These are phyloP conservation scores for Fusarium chaquense DNA, from an alignment of 2,329 filamentous ascomycete species.

Conservation along the genomic window DNA sequence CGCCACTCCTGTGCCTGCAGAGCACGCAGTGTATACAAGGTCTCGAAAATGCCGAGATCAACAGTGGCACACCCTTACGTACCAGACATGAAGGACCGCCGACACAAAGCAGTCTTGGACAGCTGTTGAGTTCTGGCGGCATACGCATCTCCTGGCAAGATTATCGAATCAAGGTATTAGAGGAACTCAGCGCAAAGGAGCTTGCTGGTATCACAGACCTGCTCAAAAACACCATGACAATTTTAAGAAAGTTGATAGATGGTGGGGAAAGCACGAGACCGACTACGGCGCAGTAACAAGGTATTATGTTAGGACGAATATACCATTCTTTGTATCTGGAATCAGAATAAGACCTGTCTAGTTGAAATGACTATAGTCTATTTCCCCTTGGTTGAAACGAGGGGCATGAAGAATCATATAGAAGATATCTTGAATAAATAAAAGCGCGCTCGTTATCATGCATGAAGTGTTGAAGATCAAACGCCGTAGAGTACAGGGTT, in stretches of 20 bases:
- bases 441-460: conserved; percentile 21
- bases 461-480: conserved; percentile 47
- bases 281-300: conserved; percentile 27
- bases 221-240: conserved; percentile 85
- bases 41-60: conserved; percentile 67
- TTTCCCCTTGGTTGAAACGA: conserved; percentile 51
- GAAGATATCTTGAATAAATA: conserved; percentile 14
- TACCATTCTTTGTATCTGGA: not conserved
- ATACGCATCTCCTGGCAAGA: conserved; percentile 76
- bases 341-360: conserved; percentile 42
- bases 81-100: conserved; percentile 75
- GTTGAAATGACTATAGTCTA: conserved; percentile 49
- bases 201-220: conserved; percentile 75
- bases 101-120: conserved; percentile 72
- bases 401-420: conserved; percentile 42
- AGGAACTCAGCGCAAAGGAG: conserved; percentile 73
- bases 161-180: conserved; percentile 79
- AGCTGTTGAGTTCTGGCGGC: conserved; percentile 74
- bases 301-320: not conserved
- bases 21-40: conserved; percentile 67
- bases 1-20: conserved; percentile 67
- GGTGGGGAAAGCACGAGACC: conserved; percentile 43
- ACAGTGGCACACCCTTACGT: conserved; percentile 55
- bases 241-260: conserved; percentile 67
- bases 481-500: conserved; percentile 50